Evolutionary conservation across 164 flowering plant genomes (phyloP).

Genomic region (Annona squamosa): DNA sequence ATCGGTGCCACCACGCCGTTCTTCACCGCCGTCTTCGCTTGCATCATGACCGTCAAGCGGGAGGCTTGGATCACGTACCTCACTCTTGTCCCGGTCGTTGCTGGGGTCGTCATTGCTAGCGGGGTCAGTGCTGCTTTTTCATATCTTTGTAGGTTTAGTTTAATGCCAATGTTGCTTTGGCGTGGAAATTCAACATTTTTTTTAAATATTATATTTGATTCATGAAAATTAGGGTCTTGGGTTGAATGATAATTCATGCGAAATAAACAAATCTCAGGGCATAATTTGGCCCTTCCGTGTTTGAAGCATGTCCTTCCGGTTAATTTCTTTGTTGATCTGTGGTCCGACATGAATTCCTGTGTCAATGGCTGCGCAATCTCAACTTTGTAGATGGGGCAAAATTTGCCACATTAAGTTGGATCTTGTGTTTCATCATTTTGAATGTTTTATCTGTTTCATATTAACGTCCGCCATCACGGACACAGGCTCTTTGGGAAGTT

Average conservation of each 20-base stretch:
- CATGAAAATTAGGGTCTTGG: background rate
- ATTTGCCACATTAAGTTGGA: background rate
- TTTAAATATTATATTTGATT: background rate
- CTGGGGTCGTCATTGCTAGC: conserved; percentile 46
- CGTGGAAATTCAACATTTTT: background rate
- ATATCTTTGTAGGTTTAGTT: background rate
- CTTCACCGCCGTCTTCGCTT: conserved; percentile 47
- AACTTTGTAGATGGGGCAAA: background rate
- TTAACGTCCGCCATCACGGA: background rate
- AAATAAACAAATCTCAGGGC: no score
- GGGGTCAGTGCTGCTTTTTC: conserved; percentile 28
- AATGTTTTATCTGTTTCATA: no score
- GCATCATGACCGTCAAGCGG: conserved; percentile 39
- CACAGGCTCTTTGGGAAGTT: background rate
- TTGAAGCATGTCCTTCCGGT: background rate
- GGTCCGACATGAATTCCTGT: background rate
- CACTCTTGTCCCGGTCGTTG: conserved; percentile 43
- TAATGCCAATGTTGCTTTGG: background rate
- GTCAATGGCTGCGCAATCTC: background rate
- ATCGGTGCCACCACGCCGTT: conserved; percentile 47
- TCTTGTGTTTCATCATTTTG: background rate
- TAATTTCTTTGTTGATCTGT: background rate
- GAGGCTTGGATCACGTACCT: conserved; percentile 47
- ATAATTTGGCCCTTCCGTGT: background rate
- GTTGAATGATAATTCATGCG: no score